Evolutionary conservation across 140 eudicot genomes (phyloP).

Genomic region (Senecio squalidus): DNA sequence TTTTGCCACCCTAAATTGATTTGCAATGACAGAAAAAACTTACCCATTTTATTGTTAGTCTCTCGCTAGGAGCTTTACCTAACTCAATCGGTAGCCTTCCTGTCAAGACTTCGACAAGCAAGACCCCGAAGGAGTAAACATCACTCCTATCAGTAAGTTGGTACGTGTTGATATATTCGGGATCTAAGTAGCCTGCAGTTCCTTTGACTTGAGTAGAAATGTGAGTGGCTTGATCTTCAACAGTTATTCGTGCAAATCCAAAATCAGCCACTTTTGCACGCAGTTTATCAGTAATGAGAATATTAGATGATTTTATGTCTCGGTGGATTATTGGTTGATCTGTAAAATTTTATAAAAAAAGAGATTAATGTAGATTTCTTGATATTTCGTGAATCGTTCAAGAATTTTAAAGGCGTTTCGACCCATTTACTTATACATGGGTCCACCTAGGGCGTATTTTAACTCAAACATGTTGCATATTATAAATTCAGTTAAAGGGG

Average conservation of each 20-base stretch:
- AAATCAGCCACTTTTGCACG: slow-evolving; percentile 94
- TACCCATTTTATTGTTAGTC: slow-evolving; percentile 72
- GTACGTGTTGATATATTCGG: slow-evolving; percentile 68
- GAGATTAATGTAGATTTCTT: slow-evolving; percentile 1
- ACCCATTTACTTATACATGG: no score
- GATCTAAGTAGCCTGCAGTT: slow-evolving; percentile 88
- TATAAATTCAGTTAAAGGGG: no score
- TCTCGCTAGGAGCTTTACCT: slow-evolving; percentile 38
- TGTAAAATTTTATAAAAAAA: slow-evolving; percentile 25
- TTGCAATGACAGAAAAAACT: slow-evolving; percentile 20
- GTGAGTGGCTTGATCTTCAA: slow-evolving; percentile 73
- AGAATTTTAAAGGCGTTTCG: no score
- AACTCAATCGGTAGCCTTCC: slow-evolving; percentile 74
- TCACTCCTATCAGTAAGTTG: slow-evolving; percentile 92
- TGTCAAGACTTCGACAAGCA: slow-evolving; percentile 73
- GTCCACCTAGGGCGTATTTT: no score
- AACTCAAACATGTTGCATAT: no score
- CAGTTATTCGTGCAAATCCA: slow-evolving; percentile 68
- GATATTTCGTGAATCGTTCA: neutral
- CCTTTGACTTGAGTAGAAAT: slow-evolving; percentile 89
- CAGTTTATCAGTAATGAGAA: slow-evolving; percentile 66
- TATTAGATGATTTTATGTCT: slow-evolving; percentile 82
- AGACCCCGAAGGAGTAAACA: slow-evolving; percentile 85
- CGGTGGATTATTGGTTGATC: slow-evolving; percentile 87
- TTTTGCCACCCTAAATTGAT: no score